phyloP scores from a whole-genome alignment of 2,329 filamentous ascomycete species.

The Colletotrichum horii region DNA sequence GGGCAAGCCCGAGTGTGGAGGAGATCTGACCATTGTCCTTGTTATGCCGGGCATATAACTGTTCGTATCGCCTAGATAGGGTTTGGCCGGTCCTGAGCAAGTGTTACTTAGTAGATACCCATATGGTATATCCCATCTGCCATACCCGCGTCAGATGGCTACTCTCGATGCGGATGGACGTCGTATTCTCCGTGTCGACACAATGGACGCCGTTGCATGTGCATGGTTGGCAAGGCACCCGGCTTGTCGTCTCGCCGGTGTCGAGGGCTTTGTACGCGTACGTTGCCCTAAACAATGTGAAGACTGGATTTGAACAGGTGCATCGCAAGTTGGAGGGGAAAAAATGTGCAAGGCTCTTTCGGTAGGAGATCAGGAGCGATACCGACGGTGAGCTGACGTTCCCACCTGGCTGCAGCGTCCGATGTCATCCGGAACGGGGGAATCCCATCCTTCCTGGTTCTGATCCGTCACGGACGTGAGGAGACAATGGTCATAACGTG shows the following conservation, averaged over 20 bases:
- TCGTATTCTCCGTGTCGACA: neutral
- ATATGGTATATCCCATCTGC: neutral
- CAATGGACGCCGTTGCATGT: neutral
- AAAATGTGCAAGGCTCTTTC: neutral
- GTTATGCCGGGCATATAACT: neutral
- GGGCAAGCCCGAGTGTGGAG: neutral
- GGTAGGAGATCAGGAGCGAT: neutral
- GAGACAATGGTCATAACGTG: neutral
- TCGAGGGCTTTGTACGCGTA: neutral
- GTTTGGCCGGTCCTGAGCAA: neutral
- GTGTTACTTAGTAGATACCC: neutral
- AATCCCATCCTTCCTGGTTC: neutral
- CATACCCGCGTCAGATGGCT: neutral
- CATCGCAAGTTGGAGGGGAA: neutral
- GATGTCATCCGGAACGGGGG: neutral
- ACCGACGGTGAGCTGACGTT: neutral
- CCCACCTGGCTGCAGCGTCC: conserved; percentile 9
- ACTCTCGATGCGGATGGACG: neutral
- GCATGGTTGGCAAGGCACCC: neutral
- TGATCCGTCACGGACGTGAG: neutral
- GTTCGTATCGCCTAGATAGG: neutral
- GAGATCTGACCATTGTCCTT: neutral
- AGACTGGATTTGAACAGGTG: neutral
- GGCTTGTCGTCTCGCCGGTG: neutral
- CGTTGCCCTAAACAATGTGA: neutral